phyloP scores from a whole-genome alignment of 805 yeast species.

The Lipomyces kockii region DNA sequence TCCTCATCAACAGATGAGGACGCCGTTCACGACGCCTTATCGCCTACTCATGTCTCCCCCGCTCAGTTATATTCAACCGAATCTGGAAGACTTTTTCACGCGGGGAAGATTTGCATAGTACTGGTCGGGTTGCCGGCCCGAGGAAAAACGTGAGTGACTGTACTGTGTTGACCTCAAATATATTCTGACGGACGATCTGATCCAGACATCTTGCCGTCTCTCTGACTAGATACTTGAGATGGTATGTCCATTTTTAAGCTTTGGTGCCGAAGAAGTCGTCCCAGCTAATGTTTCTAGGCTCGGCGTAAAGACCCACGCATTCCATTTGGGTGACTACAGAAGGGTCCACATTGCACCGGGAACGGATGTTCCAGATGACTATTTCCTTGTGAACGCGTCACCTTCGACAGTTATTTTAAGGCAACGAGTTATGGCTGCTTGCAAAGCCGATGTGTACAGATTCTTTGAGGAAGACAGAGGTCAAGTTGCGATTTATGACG shows the following conservation, averaged over 20 bases:
- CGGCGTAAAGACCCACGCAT: conserved; percentile 89
- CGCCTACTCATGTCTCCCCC: conserved; percentile 74
- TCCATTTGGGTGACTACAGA: conserved; percentile 91
- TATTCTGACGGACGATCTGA: not conserved
- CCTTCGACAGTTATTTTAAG: conserved; percentile 59
- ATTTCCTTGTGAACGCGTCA: conserved; percentile 60
- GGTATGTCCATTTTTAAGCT: conserved; percentile 45
- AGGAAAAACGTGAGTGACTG: conserved; percentile 67
- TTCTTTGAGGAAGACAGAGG: conserved; percentile 81
- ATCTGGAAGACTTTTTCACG: conserved; percentile 90
- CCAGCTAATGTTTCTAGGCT: conserved; percentile 54
- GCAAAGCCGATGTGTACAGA: conserved; percentile 67
- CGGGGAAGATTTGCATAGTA: conserved; percentile 88
- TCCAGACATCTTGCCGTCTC: conserved; percentile 77
- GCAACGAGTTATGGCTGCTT: conserved; percentile 61
- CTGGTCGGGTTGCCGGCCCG: conserved; percentile 94
- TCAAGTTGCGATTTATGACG: conserved; percentile 95
- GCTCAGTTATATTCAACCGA: conserved; percentile 94
- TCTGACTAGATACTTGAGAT: conserved; percentile 85
- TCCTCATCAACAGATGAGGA: conserved; percentile 47
- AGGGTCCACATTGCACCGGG: conserved; percentile 54
- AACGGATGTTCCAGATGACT: conserved; percentile 66
- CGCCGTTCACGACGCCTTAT: conserved; percentile 69
- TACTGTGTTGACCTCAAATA: not conserved
- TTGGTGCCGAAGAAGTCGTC: not conserved